phyloP scores from a whole-genome alignment of 768 basidiomycete genomes.

The Agaricus sinodeliciosus region DNA sequence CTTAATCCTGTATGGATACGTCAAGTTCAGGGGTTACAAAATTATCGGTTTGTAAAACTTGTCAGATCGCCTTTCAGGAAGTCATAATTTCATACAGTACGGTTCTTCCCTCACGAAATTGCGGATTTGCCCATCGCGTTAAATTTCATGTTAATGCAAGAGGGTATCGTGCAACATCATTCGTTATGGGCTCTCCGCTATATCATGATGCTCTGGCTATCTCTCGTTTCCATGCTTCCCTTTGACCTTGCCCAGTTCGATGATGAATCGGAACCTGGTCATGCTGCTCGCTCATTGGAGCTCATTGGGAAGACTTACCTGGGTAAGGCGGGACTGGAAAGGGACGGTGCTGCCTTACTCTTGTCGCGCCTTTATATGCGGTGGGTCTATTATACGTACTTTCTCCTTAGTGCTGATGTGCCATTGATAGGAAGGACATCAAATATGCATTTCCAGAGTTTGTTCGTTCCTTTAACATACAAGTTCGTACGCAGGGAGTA shows the following conservation, averaged over 20 bases:
- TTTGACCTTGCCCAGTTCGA: conserved; percentile 89
- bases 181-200: conserved; percentile 80
- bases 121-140: conserved; percentile 74
- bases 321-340: conserved; percentile 70
- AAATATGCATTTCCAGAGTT: conserved; percentile 43
- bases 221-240: conserved; percentile 88
- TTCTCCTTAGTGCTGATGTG: not conserved
- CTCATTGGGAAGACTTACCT: conserved; percentile 51
- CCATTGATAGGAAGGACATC: conserved; percentile 49
- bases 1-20: conserved; percentile 65
- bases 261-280: conserved; percentile 41
- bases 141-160: conserved; percentile 47
- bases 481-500: conserved; percentile 25
- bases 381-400: conserved; percentile 28
- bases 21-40: conserved; percentile 89
- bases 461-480: conserved; percentile 36
- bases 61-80: conserved; percentile 1
- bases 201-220: conserved; percentile 85
- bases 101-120: conserved; percentile 92
- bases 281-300: conserved; percentile 55
- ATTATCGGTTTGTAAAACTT: conserved; percentile 58
- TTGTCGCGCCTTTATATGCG: conserved; percentile 78
- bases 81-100: conserved; percentile 42
- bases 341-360: conserved; percentile 77
- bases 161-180: conserved; percentile 32